Evolutionary conservation across 768 basidiomycete species (phyloP), one percentile per base, ranked within the genome.

Genomic region (Candolleomyces eurysporus): DNA sequence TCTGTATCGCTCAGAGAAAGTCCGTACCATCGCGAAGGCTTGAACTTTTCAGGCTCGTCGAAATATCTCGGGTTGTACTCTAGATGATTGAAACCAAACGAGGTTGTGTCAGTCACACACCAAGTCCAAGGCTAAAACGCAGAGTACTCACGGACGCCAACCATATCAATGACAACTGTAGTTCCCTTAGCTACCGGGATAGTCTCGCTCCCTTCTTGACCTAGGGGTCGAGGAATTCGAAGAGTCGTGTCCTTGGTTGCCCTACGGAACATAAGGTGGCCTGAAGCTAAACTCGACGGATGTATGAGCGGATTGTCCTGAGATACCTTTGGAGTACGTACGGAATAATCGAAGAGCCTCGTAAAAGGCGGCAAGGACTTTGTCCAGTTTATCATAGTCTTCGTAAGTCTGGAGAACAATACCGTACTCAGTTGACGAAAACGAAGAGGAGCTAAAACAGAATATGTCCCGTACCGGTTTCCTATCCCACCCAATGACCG

Each of bases 21-120:
- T 4, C 75, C 78, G 53, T 81, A 73, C 83, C 83, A 84, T 45
- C 84, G 72, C 1, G 81, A 82, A 1, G 83, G 84, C 53, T 73
- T 77, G 72, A 73, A 84, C 54, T 73, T 68, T n/a, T 78, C 69
- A 1, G 83, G 82, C 10, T 81, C 74, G 3, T 80, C 74, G 60
- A 80, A 83, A 64, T 82, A 80, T 14, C 79, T 72, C 2, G 81
- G 76, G 60, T 84, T 84, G 65, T 82, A 78, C 69, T 82, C 82
- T 84, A 50, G 17, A 45, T 36, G 36, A 26, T 26, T 26, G 26
- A 4, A 26, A 4, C 26, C 26, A 26, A 26, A 26, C 2, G 4
- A 4, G 26, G 26, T 26, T 4, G 26, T 26, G 26, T 26, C 26
- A 26, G 26, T 26, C 26, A 26, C 36, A 36, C 19, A 53, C 17